Percentiles rank a stretch among this genome's conserved stretches.
Evolutionary conservation across 208 protist species (phyloP).

Genomic region (Acanthamoeba triangularis): DNA sequence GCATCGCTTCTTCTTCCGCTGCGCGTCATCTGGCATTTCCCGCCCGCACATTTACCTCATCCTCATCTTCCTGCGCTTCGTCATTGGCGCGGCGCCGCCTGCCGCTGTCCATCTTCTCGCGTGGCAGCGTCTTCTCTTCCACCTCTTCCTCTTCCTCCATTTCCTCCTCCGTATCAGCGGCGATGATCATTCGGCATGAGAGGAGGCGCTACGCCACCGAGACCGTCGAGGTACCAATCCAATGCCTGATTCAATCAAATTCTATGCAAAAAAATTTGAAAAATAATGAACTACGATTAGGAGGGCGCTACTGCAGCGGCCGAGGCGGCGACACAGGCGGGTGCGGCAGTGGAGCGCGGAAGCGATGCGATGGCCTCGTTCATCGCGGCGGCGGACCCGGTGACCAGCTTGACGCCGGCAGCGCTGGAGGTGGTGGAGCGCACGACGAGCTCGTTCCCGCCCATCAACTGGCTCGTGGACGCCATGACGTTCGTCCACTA

Average conservation of each 20-base stretch:
- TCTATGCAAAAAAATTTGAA: not conserved
- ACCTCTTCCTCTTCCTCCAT: not conserved
- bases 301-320: not conserved
- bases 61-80: not conserved
- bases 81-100: not conserved
- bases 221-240: not conserved
- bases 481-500: slow-evolving; percentile 30
- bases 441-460: slow-evolving; percentile 19
- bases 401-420: not conserved
- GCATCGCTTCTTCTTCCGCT: not conserved
- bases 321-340: not conserved
- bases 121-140: not conserved
- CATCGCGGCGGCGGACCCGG: slow-evolving; percentile 8
- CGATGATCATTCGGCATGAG: not conserved
- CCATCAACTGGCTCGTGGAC: slow-evolving; percentile 9
- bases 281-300: not conserved
- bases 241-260: too few species aligned
- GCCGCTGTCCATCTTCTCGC: not conserved
- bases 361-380: slow-evolving; percentile 14
- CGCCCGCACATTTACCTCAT: not conserved
- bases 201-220: not conserved
- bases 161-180: not conserved
- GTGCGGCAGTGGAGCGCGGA: not conserved
- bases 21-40: not conserved
- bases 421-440: not conserved